Percentiles rank a stretch among this genome's conserved stretches.
These are phyloP conservation scores for Telopea speciosissima DNA, from an alignment of 177 flowering plant species.

Conservation along the genomic window DNA sequence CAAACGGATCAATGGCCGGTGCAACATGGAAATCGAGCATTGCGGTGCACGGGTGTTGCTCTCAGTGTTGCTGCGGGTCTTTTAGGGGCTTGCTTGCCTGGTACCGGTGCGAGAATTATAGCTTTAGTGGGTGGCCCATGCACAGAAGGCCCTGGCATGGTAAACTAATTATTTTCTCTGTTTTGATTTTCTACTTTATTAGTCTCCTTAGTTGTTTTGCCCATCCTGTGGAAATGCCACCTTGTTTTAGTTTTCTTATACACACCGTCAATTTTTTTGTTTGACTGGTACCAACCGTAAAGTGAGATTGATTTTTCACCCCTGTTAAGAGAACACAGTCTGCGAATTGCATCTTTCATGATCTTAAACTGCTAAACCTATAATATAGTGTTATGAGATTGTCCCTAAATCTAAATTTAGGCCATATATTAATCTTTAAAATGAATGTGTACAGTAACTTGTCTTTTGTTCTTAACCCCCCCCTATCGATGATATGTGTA, in stretches of 20 bases:
- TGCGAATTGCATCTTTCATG: not conserved
- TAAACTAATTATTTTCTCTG: slow-evolving; percentile 20
- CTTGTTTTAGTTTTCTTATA: not conserved
- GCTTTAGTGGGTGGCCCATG: slow-evolving; percentile 96
- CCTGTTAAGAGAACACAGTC: not conserved
- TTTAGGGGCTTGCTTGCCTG: slow-evolving; percentile 81
- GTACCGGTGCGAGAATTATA: slow-evolving; percentile 81
- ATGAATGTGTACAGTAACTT: not conserved
- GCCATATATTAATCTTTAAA: not conserved
- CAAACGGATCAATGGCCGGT: slow-evolving; percentile 93
- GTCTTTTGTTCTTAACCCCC: not conserved
- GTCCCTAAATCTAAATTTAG: not conserved
- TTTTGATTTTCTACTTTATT: not conserved
- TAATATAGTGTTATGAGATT: not conserved
- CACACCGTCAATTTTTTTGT: not conserved
- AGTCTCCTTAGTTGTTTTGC: not conserved
- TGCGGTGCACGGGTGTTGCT: slow-evolving; percentile 95
- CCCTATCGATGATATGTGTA: not conserved
- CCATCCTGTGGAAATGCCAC: not conserved
- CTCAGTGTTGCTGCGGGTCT: slow-evolving; percentile 85
- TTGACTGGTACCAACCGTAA: not conserved
- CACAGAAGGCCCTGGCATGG: slow-evolving; percentile 98
- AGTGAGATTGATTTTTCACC: not conserved
- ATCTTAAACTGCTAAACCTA: not conserved
- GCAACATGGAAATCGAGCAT: slow-evolving; percentile 55